Evolutionary conservation across 768 basidiomycete species (phyloP).

Genomic region (Rossbeevera mucosa): DNA sequence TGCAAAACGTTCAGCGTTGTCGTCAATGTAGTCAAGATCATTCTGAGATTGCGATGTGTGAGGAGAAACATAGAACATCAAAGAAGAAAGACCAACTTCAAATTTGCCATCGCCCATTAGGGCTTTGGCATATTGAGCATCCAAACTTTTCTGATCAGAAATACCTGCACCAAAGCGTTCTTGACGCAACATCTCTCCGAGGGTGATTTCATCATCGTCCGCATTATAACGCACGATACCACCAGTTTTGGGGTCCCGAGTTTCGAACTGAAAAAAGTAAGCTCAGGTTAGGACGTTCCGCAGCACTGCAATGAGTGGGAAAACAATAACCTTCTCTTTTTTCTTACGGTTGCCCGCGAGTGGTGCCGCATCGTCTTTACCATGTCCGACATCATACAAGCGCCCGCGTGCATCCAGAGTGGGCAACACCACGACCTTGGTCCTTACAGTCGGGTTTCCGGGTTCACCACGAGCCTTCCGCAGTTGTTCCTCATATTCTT

Average conservation of each 20-base stretch:
- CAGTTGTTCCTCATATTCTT: slow-evolving; percentile 76
- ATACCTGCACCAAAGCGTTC: slow-evolving; percentile 88
- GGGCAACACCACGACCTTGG: slow-evolving; percentile 79
- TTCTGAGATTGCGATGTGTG: slow-evolving; percentile 41
- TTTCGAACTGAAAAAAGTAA: slow-evolving; percentile 58
- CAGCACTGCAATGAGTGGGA: not conserved
- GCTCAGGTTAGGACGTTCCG: not conserved
- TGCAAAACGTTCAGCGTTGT: slow-evolving; percentile 90
- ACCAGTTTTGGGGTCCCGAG: slow-evolving; percentile 85
- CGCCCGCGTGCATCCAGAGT: slow-evolving; percentile 81
- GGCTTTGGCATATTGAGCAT: slow-evolving; percentile 82
- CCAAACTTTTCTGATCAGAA: slow-evolving; percentile 87
- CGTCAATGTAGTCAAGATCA: slow-evolving; percentile 92
- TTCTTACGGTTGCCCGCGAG: slow-evolving; percentile 73
- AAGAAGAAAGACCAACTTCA: slow-evolving; percentile 44
- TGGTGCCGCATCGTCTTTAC: slow-evolving; percentile 50
- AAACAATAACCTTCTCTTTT: slow-evolving; percentile 58
- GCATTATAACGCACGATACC: slow-evolving; percentile 85
- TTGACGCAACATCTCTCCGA: slow-evolving; percentile 90
- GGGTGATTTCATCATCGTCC: slow-evolving; percentile 81
- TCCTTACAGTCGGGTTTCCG: slow-evolving; percentile 39
- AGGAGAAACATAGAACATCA: not conserved
- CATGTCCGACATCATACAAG: slow-evolving; percentile 87
- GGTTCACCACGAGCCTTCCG: slow-evolving; percentile 45
- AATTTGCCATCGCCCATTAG: slow-evolving; percentile 89